Evolutionary conservation across 106 monocot genomes (phyloP).

Genomic region (Apostasia ramifera): DNA sequence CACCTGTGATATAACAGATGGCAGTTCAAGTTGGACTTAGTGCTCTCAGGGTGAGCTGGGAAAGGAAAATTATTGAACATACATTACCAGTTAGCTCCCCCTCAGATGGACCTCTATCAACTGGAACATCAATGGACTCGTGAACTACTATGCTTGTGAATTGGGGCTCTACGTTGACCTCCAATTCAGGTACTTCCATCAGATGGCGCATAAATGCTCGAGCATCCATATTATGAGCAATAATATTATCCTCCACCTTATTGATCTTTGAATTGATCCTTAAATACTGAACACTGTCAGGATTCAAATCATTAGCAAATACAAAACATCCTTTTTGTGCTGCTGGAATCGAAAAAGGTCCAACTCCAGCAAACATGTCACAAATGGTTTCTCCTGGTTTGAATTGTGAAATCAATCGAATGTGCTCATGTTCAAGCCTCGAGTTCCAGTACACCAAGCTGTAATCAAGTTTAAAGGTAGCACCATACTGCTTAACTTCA

Average conservation of each 20-base stretch:
- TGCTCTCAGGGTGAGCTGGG: background rate
- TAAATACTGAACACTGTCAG: slow-evolving; percentile 76
- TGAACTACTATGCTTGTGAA: slow-evolving; percentile 1
- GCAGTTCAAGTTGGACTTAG: background rate
- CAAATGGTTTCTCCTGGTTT: slow-evolving; percentile 68
- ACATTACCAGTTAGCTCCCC: slow-evolving; percentile 24
- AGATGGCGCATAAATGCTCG: slow-evolving; percentile 75
- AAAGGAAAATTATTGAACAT: background rate
- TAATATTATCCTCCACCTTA: slow-evolving; percentile 68
- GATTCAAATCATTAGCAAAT: slow-evolving; percentile 96
- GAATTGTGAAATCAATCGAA: slow-evolving; percentile 74
- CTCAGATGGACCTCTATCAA: slow-evolving; percentile 11
- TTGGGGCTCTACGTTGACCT: slow-evolving; percentile 22
- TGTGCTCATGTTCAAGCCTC: slow-evolving; percentile 97
- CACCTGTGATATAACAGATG: slow-evolving; percentile 12
- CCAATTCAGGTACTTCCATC: slow-evolving; percentile 28
- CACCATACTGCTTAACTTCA: slow-evolving; percentile 97
- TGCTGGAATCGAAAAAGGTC: slow-evolving; percentile 93
- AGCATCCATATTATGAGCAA: slow-evolving; percentile 90
- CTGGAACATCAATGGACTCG: slow-evolving; percentile 10
- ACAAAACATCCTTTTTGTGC: slow-evolving; percentile 91
- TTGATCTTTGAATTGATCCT: slow-evolving; percentile 69
- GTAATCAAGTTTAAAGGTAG: slow-evolving; percentile 88
- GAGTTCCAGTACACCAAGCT: slow-evolving; percentile 94
- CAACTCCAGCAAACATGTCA: slow-evolving; percentile 97